A percentile compares a stretch with the other conserved stretches of the same genome.
phyloP scores from a whole-genome alignment of 129 eudicot species.

The Smallanthus sonchifolius region DNA sequence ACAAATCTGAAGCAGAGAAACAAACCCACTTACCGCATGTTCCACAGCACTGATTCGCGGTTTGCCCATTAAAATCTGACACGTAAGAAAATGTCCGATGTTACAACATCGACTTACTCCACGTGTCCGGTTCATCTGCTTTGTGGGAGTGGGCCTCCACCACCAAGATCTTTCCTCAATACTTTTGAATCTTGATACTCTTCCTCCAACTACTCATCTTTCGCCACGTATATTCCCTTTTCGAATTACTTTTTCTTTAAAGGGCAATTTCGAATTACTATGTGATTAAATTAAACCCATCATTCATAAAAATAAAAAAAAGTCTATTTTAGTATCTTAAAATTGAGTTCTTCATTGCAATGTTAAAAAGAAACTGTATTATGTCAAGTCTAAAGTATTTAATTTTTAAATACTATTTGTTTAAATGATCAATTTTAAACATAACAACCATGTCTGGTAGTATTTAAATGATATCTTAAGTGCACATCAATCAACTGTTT shows the following conservation, averaged over 20 bases:
- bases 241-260: no score
- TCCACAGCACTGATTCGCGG: conserved; percentile 12
- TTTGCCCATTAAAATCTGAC: conserved; percentile 13
- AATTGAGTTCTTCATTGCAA: background rate
- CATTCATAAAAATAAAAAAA: background rate
- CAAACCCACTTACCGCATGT: conserved; percentile 19
- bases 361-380: background rate
- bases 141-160: conserved; percentile 19
- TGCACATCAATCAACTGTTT: background rate
- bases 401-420: no score
- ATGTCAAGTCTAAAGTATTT: no score
- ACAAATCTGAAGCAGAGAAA: background rate
- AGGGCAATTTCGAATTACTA: no score
- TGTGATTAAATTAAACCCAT: no score
- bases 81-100: conserved; percentile 24
- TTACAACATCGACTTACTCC: conserved; percentile 21
- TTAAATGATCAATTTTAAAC: background rate
- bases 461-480: background rate
- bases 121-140: conserved; percentile 22
- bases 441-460: background rate
- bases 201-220: conserved; percentile 9
- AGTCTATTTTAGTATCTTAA: background rate
- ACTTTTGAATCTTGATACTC: conserved; percentile 8
- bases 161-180: conserved; percentile 30
- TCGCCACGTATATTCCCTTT: conserved; percentile 11